Percentiles rank a stretch among this genome's conserved stretches.
phyloP scores from a whole-genome alignment of 331 rosid species.

The Malus hybrid region DNA sequence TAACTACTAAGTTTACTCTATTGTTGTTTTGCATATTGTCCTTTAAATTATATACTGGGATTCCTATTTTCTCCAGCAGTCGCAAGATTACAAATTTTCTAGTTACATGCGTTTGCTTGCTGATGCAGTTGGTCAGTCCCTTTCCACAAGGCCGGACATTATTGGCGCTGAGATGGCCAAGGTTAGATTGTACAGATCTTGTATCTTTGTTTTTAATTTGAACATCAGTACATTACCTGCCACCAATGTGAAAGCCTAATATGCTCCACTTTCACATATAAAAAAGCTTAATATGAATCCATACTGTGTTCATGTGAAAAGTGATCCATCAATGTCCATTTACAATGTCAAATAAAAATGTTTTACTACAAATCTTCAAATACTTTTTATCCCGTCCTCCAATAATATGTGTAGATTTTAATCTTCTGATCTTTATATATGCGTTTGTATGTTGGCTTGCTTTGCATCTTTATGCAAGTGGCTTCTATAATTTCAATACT shows the following conservation, averaged over 20 bases:
- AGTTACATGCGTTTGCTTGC: conserved; percentile 57
- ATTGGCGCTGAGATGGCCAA: conserved; percentile 88
- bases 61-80: conserved; percentile 31
- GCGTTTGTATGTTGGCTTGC: neutral
- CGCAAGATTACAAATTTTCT: conserved; percentile 37
- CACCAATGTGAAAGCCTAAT: neutral
- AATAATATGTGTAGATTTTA: neutral
- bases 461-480: neutral
- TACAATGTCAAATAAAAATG: neutral
- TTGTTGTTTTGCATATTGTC: conserved; percentile 5
- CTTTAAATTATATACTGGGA: conserved; percentile 15
- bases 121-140: conserved; percentile 97
- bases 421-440: neutral
- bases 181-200: conserved; percentile 42
- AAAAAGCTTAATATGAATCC: neutral
- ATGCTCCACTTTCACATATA: too few relatives aligned
- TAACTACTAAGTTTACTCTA: neutral
- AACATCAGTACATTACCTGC: neutral
- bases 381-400: neutral
- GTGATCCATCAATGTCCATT: neutral
- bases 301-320: neutral
- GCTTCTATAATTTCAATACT: neutral
- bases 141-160: conserved; percentile 96
- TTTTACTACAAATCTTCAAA: neutral
- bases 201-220: conserved; percentile 1